A percentile compares a stretch with the other conserved stretches of the same genome.
Evolutionary conservation across 2,329 filamentous ascomycete species (phyloP).

Genomic region (Penicillium janthinellum): DNA sequence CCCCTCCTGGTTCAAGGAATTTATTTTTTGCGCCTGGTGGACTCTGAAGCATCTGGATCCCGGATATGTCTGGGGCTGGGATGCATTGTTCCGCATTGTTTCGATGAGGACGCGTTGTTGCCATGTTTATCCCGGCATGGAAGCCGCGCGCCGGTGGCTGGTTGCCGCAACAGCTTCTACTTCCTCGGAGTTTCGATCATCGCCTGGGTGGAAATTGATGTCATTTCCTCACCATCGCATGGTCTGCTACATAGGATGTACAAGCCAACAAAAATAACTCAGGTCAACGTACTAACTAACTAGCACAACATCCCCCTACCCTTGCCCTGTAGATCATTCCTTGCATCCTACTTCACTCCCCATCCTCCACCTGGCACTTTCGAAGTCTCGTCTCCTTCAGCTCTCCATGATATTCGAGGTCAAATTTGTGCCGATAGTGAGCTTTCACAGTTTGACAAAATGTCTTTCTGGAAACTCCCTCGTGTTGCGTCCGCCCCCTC

Average conservation of each 20-base stretch:
- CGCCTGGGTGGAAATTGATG: slow-evolving; percentile 13
- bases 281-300: slow-evolving; percentile 3
- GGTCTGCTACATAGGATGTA: neutral
- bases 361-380: slow-evolving; percentile 37
- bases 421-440: slow-evolving; percentile 47
- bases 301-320: neutral
- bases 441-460: slow-evolving; percentile 29
- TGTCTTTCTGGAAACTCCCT: slow-evolving; percentile 38
- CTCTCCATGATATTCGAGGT: slow-evolving; percentile 48
- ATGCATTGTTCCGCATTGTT: neutral
- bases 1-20: slow-evolving; percentile 2
- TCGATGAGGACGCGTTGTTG: neutral
- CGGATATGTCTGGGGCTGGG: neutral
- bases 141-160: neutral
- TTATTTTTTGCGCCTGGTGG: neutral
- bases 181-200: neutral
- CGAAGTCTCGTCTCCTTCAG: slow-evolving; percentile 48
- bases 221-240: neutral
- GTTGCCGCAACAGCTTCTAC: neutral
- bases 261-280: neutral
- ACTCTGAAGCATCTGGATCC: neutral
- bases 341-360: neutral
- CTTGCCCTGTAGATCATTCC: neutral
- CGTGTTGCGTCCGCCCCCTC: slow-evolving; percentile 46
- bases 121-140: neutral